A percentile compares a stretch with the other conserved stretches of the same genome.
Conservation (phyloP, 1,284 basidiomycete genomes). For the Ceratobasidium sp. region DNA sequence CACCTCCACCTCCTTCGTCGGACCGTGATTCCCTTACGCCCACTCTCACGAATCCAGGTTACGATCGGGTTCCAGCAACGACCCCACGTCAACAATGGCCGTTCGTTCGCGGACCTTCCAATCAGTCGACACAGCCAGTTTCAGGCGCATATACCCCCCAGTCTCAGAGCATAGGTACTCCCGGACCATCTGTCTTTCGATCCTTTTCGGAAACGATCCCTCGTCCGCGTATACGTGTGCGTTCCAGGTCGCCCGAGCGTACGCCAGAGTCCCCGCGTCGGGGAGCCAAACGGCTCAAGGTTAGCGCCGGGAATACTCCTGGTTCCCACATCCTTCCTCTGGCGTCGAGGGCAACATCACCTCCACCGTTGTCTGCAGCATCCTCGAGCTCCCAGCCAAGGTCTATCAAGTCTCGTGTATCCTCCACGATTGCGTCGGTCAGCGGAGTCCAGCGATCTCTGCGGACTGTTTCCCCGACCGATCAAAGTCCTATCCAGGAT, state of each 20-base stretch:
- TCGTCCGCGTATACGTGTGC: conserved; percentile 30
- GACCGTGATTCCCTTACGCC: conserved; percentile 43
- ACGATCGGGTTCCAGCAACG: conserved; percentile 20
- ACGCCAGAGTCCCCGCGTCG: conserved; percentile 11
- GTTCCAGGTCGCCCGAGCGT: conserved; percentile 36
- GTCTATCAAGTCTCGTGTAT: conserved; percentile 38
- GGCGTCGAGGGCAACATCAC: conserved; percentile 5
- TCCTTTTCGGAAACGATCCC: conserved; percentile 34
- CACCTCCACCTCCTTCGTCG: conserved; percentile 40
- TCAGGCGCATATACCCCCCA: conserved; percentile 35
- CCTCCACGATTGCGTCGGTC: conserved; percentile 30
- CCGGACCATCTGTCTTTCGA: conserved; percentile 26
- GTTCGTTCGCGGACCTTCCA: conserved; percentile 31
- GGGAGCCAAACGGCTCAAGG: conserved; percentile 33
- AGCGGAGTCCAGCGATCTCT: conserved; percentile 26
- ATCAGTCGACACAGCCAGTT: conserved; percentile 14
- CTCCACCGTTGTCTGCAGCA: conserved; percentile 34
- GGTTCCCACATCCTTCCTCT: conserved; percentile 3
- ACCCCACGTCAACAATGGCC: conserved; percentile 37
- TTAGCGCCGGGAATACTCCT: background rate
- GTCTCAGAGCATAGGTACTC: conserved; percentile 16
- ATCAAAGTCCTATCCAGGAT: conserved; percentile 20
- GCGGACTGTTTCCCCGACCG: conserved; percentile 21
- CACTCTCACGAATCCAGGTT: conserved; percentile 42
- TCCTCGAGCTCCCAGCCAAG: conserved; percentile 34